phyloP scores from a whole-genome alignment of 371 early-diverging fungal species.

The Mucor saturninus region DNA sequence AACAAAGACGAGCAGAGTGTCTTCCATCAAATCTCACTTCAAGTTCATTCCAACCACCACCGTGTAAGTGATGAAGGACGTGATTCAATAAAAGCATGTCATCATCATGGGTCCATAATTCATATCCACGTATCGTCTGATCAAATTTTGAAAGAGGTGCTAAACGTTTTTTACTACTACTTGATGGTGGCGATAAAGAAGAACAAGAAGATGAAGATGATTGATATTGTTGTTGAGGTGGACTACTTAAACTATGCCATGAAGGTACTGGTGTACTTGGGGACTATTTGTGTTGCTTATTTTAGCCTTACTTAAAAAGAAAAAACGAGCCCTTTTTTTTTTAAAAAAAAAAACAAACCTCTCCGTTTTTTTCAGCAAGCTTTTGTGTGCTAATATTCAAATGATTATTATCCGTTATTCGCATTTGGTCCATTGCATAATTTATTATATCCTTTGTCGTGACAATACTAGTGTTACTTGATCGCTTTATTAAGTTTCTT shows the following conservation, averaged over 20 bases:
- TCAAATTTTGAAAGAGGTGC: slow-evolving; percentile 39
- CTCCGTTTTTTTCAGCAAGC: neutral
- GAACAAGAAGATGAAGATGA: neutral
- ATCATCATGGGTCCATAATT: slow-evolving; percentile 38
- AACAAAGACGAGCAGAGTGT: slow-evolving; percentile 34
- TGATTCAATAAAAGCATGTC: slow-evolving; percentile 31
- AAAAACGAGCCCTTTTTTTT: neutral
- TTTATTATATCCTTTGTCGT: slow-evolving; percentile 22
- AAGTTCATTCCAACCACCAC: slow-evolving; percentile 32
- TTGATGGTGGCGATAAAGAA: neutral
- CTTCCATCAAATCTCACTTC: slow-evolving; percentile 27
- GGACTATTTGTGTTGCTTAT: neutral
- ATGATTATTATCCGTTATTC: slow-evolving; percentile 15
- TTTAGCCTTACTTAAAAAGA: neutral
- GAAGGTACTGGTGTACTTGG: slow-evolving; percentile 1
- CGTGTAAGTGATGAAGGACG: slow-evolving; percentile 27
- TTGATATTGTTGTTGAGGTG: slow-evolving; percentile 2
- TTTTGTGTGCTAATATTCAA: neutral
- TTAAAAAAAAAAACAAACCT: neutral
- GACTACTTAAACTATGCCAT: neutral
- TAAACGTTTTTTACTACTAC: slow-evolving; percentile 6
- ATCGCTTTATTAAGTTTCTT: neutral
- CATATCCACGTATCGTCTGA: slow-evolving; percentile 49
- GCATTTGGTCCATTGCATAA: slow-evolving; percentile 24
- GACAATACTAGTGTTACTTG: neutral